Evolutionary conservation across 129 eudicot genomes (phyloP).

Genomic region (Gnaphalium uliginosum): DNA sequence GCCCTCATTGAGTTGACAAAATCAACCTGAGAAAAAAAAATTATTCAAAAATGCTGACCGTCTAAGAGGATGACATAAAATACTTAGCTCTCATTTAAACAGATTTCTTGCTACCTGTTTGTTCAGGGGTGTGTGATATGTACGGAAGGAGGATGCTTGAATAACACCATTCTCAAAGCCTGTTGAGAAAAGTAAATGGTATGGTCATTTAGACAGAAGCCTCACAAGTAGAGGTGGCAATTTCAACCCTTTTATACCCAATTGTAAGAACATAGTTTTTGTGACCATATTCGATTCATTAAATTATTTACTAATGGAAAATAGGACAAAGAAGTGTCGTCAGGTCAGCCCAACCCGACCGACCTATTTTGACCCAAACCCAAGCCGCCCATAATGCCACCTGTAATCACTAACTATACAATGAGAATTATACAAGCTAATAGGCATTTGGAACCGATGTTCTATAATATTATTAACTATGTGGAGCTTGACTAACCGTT

Average conservation of each 20-base stretch:
- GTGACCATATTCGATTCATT: constrained; percentile 9
- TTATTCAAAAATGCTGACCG: not conserved
- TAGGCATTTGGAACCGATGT: not conserved
- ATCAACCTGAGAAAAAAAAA: constrained; percentile 50
- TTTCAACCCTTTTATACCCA: not conserved
- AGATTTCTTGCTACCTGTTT: constrained; percentile 57
- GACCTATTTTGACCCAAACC: constrained; percentile 6
- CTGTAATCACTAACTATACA: constrained; percentile 1
- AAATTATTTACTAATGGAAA: not conserved
- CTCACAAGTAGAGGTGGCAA: not conserved
- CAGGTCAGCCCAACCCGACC: not conserved
- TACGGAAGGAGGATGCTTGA: constrained; percentile 86
- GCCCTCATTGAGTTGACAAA: constrained; percentile 90
- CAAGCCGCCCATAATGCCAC: constrained; percentile 4
- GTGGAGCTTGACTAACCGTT: constrained; percentile 48
- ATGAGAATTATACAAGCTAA: not conserved
- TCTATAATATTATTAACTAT: not conserved
- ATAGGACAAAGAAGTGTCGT: not conserved
- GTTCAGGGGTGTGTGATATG: constrained; percentile 95
- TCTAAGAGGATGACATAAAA: not conserved
- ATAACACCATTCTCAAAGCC: constrained; percentile 85
- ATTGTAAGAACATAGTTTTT: not conserved
- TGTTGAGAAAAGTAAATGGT: constrained; percentile 28
- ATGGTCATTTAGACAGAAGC: not conserved
- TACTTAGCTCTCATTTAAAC: not conserved